These are phyloP conservation scores for Saccharomyces hybrid DNA, from an alignment of 1,139 yeast species.

Conservation along the genomic window DNA sequence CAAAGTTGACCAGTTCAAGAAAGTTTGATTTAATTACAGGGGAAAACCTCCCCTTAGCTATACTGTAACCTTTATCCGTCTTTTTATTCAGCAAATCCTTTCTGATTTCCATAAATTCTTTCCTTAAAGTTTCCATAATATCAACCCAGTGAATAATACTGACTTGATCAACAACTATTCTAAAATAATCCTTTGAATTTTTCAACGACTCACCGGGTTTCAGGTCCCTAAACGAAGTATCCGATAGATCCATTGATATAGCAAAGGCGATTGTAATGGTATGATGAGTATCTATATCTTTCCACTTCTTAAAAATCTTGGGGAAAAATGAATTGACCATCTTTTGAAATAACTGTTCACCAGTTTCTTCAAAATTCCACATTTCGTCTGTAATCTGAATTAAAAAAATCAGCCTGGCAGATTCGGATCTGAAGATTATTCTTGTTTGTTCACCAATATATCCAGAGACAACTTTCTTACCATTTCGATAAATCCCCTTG, in stretches of 20 bases:
- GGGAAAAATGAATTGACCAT: conserved; percentile 88
- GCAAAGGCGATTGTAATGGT: conserved; percentile 85
- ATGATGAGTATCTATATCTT: conserved; percentile 80
- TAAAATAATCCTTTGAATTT: conserved; percentile 67
- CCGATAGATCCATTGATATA: conserved; percentile 59
- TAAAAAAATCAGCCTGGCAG: conserved; percentile 74
- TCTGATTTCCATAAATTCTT: conserved; percentile 78
- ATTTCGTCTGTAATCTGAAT: conserved; percentile 88
- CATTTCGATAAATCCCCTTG: conserved; percentile 61
- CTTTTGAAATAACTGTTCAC: conserved; percentile 88
- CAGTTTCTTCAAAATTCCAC: conserved; percentile 98
- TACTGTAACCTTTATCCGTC: conserved; percentile 32
- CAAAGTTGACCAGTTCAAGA: conserved; percentile 79
- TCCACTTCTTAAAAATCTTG: conserved; percentile 81
- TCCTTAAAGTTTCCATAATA: conserved; percentile 78
- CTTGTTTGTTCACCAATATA: conserved; percentile 70
- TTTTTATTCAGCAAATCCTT: conserved; percentile 55
- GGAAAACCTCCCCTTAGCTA: conserved; percentile 51
- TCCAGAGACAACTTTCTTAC: conserved; percentile 54
- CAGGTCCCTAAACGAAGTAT: conserved; percentile 46
- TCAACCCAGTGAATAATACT: conserved; percentile 82
- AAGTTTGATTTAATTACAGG: conserved; percentile 89
- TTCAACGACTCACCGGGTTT: conserved; percentile 67
- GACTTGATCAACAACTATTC: conserved; percentile 94
- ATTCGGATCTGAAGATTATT: conserved; percentile 80